Evolutionary conservation across 306 rosid genomes (phyloP).

Genomic region (Pterocarpus macrocarpus): DNA sequence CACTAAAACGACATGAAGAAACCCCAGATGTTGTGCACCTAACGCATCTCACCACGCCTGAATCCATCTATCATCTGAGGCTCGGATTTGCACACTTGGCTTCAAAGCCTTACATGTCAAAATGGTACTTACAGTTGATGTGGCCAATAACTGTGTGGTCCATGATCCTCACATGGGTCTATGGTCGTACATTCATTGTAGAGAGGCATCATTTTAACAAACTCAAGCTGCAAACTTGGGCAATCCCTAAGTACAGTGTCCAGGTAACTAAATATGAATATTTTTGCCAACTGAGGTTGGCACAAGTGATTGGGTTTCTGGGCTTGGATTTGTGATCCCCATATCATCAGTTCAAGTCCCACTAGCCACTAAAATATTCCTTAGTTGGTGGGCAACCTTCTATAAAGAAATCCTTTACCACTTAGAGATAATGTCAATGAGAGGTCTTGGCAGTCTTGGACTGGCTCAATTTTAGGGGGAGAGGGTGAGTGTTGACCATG

Average conservation of each 20-base stretch:
- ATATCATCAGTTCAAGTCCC: too few species aligned
- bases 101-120: slow-evolving; percentile 59
- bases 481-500: too few species aligned
- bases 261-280: slow-evolving; percentile 51
- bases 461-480: too few species aligned
- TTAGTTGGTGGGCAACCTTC: too few species aligned
- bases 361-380: too few species aligned
- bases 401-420: too few species aligned
- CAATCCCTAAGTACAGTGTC: slow-evolving; percentile 61
- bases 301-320: too few species aligned
- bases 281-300: background rate
- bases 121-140: slow-evolving; percentile 63
- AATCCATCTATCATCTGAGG: slow-evolving; percentile 65
- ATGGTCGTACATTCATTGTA: slow-evolving; percentile 52
- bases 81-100: slow-evolving; percentile 60
- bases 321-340: too few species aligned
- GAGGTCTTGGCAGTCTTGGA: too few species aligned
- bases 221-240: slow-evolving; percentile 75
- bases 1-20: slow-evolving; percentile 58
- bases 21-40: slow-evolving; percentile 61
- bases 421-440: too few species aligned
- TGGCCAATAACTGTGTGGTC: slow-evolving; percentile 74
- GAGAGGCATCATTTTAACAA: slow-evolving; percentile 62
- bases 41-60: slow-evolving; percentile 64
- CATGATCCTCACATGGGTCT: slow-evolving; percentile 54